Base-by-base conservation (phyloP, 2,329 filamentous ascomycete genomes). In the Calonectria hawksworthii region DNA sequence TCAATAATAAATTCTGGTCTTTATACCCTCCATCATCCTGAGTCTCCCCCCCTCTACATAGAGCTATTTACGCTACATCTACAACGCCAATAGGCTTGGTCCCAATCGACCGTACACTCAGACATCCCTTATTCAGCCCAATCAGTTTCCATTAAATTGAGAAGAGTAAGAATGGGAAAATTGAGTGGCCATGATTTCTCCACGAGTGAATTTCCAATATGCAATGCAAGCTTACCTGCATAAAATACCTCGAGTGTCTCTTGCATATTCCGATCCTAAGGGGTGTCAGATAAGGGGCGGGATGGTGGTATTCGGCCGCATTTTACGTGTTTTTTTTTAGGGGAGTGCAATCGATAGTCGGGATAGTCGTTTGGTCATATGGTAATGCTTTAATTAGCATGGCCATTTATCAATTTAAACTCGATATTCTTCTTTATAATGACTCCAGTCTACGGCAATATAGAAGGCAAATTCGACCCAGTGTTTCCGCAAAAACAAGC, bases 401-500 rank as follows among this genome's bases (percentile, higher is more conserved):
- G n/a, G n/a, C n/a, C n/a, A n/a, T n/a, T n/a, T n/a, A n/a, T n/a
- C n/a, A n/a, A n/a, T n/a, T n/a, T n/a, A n/a, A n/a, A n/a, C 8
- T 13, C 10, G 44, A 47, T 9, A 23, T 13, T 47, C 9, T 44
- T 9, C 4, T 3, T 23, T 13, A 23, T 3, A 8, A 47, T 23
- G n/a, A 9, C 4, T 47, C 1, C 23, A 23, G 23, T 47, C 11
- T 23, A 10, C 44, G 9, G 3, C n/a, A 23, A 23, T 7, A 11
- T 47, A 2, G 10, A 13, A 4, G n/a, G 2, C 3, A 23, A 13
- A 10, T 2, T 23, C 3, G 9, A 13, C 8, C 2, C 13, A 9
- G 0, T 5, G 8, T 23, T n/a, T 8, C 6, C 1, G 21, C 8
- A 9, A 47, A 3, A 6, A n/a, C 7, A 11, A 9, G 6, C 44